Conservation (phyloP, 768 basidiomycete species). For the Leucocoprinus sp. region DNA sequence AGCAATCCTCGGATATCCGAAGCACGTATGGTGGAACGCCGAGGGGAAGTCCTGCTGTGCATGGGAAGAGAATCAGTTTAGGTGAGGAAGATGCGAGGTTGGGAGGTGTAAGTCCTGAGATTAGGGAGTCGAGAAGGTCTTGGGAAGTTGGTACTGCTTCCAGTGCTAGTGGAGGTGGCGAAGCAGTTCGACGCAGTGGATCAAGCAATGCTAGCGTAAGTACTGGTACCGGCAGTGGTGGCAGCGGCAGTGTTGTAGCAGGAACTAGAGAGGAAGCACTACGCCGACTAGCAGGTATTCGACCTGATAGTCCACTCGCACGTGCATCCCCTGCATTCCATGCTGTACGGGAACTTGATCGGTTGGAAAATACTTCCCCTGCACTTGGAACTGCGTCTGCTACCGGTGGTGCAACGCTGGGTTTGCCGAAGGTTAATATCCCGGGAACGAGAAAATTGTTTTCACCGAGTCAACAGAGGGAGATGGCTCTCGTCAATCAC, state of each 20-base stretch:
- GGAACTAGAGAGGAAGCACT: constrained; percentile 38
- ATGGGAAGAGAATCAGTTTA: constrained; percentile 45
- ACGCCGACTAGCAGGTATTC: constrained; percentile 24
- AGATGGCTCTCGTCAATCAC: constrained; percentile 24
- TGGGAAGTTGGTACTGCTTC: constrained; percentile 25
- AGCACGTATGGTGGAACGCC: constrained; percentile 14
- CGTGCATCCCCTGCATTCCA: constrained; percentile 28
- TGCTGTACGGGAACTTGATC: constrained; percentile 21
- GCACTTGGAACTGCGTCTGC: too few species aligned
- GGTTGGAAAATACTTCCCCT: constrained; percentile 19
- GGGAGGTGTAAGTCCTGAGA: constrained; percentile 21
- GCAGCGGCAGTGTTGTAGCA: not conserved
- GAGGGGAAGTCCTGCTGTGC: constrained; percentile 25
- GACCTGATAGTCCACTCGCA: constrained; percentile 27
- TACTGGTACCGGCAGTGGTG: constrained; percentile 5
- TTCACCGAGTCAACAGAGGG: constrained; percentile 48
- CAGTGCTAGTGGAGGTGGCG: constrained; percentile 13
- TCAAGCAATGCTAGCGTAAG: constrained; percentile 17
- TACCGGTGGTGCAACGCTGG: constrained; percentile 8
- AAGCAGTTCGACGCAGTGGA: too few species aligned
- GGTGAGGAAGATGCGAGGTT: constrained; percentile 35
- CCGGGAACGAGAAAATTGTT: constrained; percentile 40
- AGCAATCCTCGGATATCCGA: constrained; percentile 17
- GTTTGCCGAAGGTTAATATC: constrained; percentile 9
- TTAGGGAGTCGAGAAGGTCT: constrained; percentile 47